Conservation (phyloP, 441 rosid species). For the Bocquillonia castaneifolia region DNA sequence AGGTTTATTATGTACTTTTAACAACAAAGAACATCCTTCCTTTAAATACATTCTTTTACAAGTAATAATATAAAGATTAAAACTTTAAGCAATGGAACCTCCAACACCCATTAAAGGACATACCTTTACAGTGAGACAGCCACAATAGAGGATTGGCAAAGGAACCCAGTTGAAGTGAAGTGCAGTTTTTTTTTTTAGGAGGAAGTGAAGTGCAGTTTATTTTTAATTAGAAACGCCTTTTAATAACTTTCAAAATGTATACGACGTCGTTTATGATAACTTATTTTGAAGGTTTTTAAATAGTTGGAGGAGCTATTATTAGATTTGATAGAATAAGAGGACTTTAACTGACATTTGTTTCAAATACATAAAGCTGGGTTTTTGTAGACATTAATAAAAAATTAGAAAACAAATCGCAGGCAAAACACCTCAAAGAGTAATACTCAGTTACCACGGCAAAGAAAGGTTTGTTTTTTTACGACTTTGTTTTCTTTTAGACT, state of each 20-base stretch:
- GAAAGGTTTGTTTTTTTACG: constrained; percentile 14
- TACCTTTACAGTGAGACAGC: constrained; percentile 25
- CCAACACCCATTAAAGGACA: neutral
- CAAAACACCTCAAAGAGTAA: neutral
- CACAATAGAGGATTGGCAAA: neutral
- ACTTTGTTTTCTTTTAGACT: neutral
- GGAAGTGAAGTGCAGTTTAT: no score
- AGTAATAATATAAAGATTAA: constrained; percentile 5
- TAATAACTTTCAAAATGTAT: no score
- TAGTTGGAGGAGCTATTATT: neutral
- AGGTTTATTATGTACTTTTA: constrained; percentile 56
- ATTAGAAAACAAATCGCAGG: neutral
- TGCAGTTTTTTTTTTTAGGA: no score
- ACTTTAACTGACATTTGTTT: neutral
- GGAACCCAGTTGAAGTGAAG: no score
- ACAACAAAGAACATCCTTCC: constrained; percentile 55
- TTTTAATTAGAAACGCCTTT: no score
- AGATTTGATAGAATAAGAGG: neutral
- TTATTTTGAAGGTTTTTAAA: neutral
- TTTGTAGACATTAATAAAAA: neutral
- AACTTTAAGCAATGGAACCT: constrained; percentile 9
- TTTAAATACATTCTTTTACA: constrained; percentile 48
- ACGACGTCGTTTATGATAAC: neutral
- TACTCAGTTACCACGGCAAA: neutral
- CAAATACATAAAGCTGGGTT: neutral